These are phyloP conservation scores for Cutaneotrichosporon spelunceum DNA, from an alignment of 1,284 basidiomycete genomes.

Conservation along the genomic window DNA sequence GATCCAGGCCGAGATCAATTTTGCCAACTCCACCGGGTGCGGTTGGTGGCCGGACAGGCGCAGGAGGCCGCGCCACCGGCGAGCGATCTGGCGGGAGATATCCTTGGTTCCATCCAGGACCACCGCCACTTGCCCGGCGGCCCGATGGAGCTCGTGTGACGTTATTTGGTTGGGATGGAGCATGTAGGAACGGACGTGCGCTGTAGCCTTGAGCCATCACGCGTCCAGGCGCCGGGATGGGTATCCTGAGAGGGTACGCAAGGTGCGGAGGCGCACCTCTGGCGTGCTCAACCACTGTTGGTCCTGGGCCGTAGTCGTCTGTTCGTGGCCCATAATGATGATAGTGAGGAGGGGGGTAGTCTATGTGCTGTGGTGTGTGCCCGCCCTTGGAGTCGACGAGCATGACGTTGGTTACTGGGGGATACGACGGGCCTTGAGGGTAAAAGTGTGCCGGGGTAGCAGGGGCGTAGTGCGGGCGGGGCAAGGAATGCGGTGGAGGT, in stretches of 20 bases:
- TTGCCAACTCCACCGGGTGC: slow-evolving; percentile 28
- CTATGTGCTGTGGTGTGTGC: neutral
- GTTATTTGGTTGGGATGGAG: neutral
- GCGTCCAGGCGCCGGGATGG: neutral
- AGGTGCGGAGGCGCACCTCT: slow-evolving; percentile 5
- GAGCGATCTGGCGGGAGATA: neutral
- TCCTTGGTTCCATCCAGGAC: slow-evolving; percentile 1
- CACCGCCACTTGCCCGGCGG: neutral
- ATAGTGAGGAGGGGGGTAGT: neutral
- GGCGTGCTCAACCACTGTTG: slow-evolving; percentile 6
- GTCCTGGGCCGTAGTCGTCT: slow-evolving; percentile 2
- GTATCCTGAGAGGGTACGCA: neutral
- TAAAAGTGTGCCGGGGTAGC: neutral
- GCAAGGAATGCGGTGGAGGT: slow-evolving; percentile 1
- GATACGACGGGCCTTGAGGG: neutral
- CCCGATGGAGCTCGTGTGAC: slow-evolving; percentile 2
- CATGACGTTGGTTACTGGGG: neutral
- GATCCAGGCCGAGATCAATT: slow-evolving; percentile 74
- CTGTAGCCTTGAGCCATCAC: neutral
- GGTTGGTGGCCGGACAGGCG: neutral
- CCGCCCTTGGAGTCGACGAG: slow-evolving; percentile 9
- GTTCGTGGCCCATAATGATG: neutral
- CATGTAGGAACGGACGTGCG: neutral
- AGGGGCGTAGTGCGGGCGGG: neutral
- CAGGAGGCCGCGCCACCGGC: neutral